Evolutionary conservation across 2,329 filamentous ascomycete genomes (phyloP), one percentile per base, ranked within the genome.

Genomic region (Fusarium humuli): DNA sequence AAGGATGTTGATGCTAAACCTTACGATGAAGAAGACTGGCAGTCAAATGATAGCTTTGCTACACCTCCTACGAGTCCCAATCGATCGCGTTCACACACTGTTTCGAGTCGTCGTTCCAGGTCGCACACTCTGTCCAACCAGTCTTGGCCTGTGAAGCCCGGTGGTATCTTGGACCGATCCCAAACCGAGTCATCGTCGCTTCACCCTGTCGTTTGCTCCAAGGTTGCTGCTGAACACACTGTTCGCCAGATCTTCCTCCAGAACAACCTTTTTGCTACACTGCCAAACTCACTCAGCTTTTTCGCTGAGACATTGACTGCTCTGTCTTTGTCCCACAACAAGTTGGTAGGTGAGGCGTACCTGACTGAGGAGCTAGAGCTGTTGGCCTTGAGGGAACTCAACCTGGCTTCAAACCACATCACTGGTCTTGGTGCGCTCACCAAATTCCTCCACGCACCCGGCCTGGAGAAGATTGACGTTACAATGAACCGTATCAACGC

Each of bases 401-500:
- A 92, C 73, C 80, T 98, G 23, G 85, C 88, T 45, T 87, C 88
- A 25, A 95, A 96, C 77, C 90, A 90, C 47, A 88, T 98, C 64
- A 90, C 88, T 0, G 89, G 89, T 5, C 81, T 98, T 12, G 84
- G 87, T 2, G 88, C 91, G 1, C 81, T 98, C 18, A 85, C 88
- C 5, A 80, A 83, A 7, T 83, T 89, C 69, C 85, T 98, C 7
- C 84, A 86, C n/a, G 94, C 94, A 0, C 94, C 94, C 0, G 84
- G 82, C 9, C 85, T 98, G 9, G 88, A 91, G 57, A 92, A 91
- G 72, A 84, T 98, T 2, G 93, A 98, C 76, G 85, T 97, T 10
- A 94, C 92, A 25, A 87, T 91, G 69, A 98, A 98, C 77, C 90
- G 92, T n/a, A 81, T 98, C 30, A 87, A 89, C 1, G 86, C 86